Conservation (phyloP, 108 stramenopile genomes). For the Bacterosira constricta region DNA sequence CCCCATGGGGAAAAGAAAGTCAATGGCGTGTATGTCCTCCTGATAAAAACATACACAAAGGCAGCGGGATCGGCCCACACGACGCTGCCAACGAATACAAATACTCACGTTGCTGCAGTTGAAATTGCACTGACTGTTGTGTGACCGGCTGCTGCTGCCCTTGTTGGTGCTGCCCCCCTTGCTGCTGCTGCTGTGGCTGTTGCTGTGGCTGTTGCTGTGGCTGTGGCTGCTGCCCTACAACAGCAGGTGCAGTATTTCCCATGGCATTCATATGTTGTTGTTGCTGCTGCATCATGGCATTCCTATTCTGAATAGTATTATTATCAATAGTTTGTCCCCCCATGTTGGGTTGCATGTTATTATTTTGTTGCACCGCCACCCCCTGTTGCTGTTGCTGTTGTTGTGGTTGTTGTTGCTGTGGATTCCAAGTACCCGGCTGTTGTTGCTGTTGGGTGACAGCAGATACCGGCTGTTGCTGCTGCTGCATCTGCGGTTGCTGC, state of each 20-base stretch:
- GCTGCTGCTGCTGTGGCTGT: not conserved
- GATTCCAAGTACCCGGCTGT: not conserved
- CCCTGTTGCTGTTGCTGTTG: not conserved
- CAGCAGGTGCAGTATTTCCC: not conserved
- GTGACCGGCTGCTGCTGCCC: not conserved
- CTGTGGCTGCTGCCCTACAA: not conserved
- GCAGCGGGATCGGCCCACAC: too few relatives aligned
- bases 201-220: not conserved
- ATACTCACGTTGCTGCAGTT: conserved; percentile 18
- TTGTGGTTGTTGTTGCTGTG: conserved; percentile 7
- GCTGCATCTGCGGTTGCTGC: too few relatives aligned
- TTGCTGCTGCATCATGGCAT: not conserved
- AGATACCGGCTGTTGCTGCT: too few relatives aligned
- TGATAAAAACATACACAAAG: too few relatives aligned
- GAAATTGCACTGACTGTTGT: conserved; percentile 12
- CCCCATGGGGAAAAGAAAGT: not conserved
- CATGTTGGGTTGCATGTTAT: too few relatives aligned
- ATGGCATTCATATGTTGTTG: not conserved
- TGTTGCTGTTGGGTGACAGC: conserved; percentile 6
- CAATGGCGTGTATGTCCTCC: not conserved
- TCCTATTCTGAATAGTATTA: too few relatives aligned
- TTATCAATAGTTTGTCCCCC: too few relatives aligned
- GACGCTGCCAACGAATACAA: too few relatives aligned
- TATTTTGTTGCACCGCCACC: not conserved
- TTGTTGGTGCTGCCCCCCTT: not conserved